Conservation (phyloP, 441 rosid genomes). For the Croton laevigatus region DNA sequence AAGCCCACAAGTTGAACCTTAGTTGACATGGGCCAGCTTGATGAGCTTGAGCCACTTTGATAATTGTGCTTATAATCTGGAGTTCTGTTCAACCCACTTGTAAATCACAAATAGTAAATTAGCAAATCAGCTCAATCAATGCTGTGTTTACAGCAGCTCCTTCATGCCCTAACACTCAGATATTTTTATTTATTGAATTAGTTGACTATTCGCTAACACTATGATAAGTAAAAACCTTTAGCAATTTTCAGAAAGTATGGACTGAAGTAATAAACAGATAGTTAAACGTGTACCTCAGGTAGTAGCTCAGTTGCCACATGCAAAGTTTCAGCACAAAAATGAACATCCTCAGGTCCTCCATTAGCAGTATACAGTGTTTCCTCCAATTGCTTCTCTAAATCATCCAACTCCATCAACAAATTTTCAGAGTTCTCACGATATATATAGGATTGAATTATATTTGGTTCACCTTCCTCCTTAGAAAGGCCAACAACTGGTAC, state of each 20-base stretch:
- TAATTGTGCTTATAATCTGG: not conserved
- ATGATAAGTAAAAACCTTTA: not conserved
- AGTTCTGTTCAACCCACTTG: not conserved
- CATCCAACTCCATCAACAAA: conserved; percentile 23
- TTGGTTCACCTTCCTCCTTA: conserved; percentile 30
- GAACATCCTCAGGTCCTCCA: conserved; percentile 37
- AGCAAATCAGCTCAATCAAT: conserved; percentile 3
- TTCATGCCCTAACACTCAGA: not conserved
- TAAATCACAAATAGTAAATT: not conserved
- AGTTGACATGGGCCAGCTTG: not conserved
- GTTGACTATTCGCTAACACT: not conserved
- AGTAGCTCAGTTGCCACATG: conserved; percentile 27
- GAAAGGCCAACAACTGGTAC: conserved; percentile 20
- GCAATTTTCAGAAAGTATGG: not conserved
- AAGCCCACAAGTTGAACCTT: conserved; percentile 1
- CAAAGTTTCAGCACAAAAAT: conserved; percentile 32
- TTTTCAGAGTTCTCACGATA: conserved; percentile 37
- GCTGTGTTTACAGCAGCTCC: conserved; percentile 2
- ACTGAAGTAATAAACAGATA: conserved; percentile 6
- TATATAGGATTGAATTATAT: conserved; percentile 32
- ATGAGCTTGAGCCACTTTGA: not conserved
- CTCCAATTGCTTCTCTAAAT: conserved; percentile 30
- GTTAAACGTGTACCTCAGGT: conserved; percentile 43
- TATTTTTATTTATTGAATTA: not conserved
- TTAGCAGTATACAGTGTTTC: conserved; percentile 28